These are phyloP conservation scores for Edaphochlamys debaryana DNA, from an alignment of 139 green algal genomes.

Conservation along the genomic window DNA sequence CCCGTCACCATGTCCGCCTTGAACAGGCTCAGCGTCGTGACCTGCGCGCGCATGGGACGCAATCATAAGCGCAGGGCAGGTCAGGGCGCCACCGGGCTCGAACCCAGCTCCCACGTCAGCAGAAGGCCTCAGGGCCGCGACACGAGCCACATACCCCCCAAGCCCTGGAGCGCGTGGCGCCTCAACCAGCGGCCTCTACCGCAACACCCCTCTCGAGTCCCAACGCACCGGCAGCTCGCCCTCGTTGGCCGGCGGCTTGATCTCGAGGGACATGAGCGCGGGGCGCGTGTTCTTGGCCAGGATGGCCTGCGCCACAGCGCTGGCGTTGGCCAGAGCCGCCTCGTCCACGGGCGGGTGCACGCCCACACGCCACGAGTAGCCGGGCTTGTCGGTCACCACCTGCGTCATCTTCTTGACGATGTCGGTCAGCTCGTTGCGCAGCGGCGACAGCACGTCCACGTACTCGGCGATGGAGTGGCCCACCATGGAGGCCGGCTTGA, in stretches of 20 bases:
- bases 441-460: conserved; percentile 32
- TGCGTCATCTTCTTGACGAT: conserved; percentile 37
- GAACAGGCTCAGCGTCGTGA: conserved; percentile 1
- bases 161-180: too few relatives aligned
- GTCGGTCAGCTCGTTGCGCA: conserved; percentile 6
- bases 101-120: too few relatives aligned
- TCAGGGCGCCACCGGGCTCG: too few relatives aligned
- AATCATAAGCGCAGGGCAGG: too few relatives aligned
- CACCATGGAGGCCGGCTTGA: conserved; percentile 32
- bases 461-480: conserved; percentile 34
- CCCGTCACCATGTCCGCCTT: conserved; percentile 50
- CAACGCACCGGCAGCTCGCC: conserved; percentile 8
- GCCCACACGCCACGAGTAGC: conserved; percentile 40
- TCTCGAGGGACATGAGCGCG: conserved; percentile 26
- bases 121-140: too few relatives aligned
- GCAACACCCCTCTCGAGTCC: not conserved
- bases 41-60: not conserved
- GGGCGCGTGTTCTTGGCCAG: conserved; percentile 41
- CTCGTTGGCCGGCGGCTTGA: conserved; percentile 38
- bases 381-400: conserved; percentile 29
- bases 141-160: too few relatives aligned
- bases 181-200: too few relatives aligned
- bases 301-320: conserved; percentile 32
- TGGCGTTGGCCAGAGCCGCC: conserved; percentile 31
- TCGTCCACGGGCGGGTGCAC: conserved; percentile 44